A percentile compares a stretch with the other conserved stretches of the same genome.
Conservation (phyloP, 2,329 filamentous ascomycete species). For the Gliomastix tumulicola region DNA sequence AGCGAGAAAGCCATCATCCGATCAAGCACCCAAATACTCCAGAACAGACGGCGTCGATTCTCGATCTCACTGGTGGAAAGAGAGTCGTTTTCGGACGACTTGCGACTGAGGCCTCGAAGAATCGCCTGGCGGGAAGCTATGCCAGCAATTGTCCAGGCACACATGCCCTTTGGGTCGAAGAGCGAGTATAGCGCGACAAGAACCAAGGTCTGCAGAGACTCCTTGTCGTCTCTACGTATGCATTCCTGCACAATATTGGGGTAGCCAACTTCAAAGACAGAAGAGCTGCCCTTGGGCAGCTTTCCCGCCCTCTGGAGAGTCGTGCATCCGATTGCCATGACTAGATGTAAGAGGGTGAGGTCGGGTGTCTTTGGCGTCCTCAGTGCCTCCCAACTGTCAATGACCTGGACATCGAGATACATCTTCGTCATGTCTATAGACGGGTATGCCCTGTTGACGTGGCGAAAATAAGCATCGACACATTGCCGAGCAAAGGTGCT, state of each 20-base stretch:
- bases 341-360: constrained; percentile 29
- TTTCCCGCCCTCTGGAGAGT: constrained; percentile 34
- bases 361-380: constrained; percentile 16
- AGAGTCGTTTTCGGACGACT: constrained; percentile 16
- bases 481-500: constrained; percentile 20
- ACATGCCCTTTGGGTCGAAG: constrained; percentile 29
- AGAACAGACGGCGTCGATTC: constrained; percentile 29
- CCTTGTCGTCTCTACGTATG: constrained; percentile 22
- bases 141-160: constrained; percentile 30
- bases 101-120: constrained; percentile 25
- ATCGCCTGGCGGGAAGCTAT: constrained; percentile 30
- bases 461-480: constrained; percentile 35
- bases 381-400: constrained; percentile 13
- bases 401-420: constrained; percentile 21
- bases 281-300: constrained; percentile 21
- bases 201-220: constrained; percentile 31
- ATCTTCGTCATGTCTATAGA: constrained; percentile 30
- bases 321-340: constrained; percentile 38
- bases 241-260: constrained; percentile 32
- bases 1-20: constrained; percentile 34
- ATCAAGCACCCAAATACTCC: constrained; percentile 36
- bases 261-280: constrained; percentile 29
- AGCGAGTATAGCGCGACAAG: constrained; percentile 33
- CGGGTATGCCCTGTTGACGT: constrained; percentile 36
- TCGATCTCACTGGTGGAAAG: constrained; percentile 18